These are phyloP conservation scores for Pisolithus microcarpus DNA, from an alignment of 768 basidiomycete species.

Conservation along the genomic window DNA sequence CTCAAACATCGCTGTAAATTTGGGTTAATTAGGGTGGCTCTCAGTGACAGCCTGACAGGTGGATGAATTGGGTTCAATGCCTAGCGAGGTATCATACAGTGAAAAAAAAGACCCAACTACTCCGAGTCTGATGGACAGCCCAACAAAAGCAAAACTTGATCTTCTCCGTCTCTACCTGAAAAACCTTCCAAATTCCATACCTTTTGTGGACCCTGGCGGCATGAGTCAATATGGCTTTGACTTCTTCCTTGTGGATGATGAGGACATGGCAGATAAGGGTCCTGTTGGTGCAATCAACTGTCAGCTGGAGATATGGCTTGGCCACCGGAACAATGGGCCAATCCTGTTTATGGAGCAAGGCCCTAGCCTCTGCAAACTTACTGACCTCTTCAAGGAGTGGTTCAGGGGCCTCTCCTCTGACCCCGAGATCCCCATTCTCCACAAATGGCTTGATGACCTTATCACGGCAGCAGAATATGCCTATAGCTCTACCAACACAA, in stretches of 20 bases:
- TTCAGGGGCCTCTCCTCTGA: too few species aligned
- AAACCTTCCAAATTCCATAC: not conserved
- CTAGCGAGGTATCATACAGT: too few species aligned
- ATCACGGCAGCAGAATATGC: slow-evolving; percentile 2
- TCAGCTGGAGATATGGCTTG: slow-evolving; percentile 2
- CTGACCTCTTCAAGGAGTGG: too few species aligned
- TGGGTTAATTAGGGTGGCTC: too few species aligned
- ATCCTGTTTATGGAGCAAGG: not conserved
- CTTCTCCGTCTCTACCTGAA: not conserved
- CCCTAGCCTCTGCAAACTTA: too few species aligned
- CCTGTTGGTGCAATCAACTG: slow-evolving; percentile 1
- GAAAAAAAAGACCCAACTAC: too few species aligned
- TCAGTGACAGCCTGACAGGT: not conserved
- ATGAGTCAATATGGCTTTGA: not conserved
- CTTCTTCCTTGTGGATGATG: not conserved
- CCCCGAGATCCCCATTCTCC: not conserved
- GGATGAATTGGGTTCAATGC: too few species aligned
- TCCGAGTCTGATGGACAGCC: not conserved
- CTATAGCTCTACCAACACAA: not conserved
- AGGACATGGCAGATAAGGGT: not conserved
- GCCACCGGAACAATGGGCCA: slow-evolving; percentile 2
- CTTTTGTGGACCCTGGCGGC: not conserved
- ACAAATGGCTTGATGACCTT: slow-evolving; percentile 16
- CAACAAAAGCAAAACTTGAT: not conserved
- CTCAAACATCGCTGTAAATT: too few species aligned